A percentile compares a stretch with the other conserved stretches of the same genome.
These are phyloP conservation scores for Rhodocollybia butyracea DNA, from an alignment of 768 basidiomycete species.

Conservation along the genomic window DNA sequence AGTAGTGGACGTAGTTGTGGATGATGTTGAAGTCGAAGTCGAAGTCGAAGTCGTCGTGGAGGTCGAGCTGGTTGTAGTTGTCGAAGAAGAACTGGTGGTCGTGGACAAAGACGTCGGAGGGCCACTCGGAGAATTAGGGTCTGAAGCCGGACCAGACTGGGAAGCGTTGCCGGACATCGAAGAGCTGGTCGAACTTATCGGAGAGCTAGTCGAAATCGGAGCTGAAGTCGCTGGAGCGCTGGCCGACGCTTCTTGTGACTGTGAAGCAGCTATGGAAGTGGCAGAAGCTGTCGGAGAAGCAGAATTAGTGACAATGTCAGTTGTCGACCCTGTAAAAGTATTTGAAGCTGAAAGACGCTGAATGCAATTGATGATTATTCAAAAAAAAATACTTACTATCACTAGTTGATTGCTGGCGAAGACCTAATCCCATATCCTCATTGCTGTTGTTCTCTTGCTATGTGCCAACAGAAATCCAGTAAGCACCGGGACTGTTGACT, in stretches of 20 bases:
- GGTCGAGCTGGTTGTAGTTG: slow-evolving; percentile 17
- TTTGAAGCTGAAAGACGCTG: not conserved
- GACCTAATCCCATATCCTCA: slow-evolving; percentile 8
- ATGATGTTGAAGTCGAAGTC: slow-evolving; percentile 13
- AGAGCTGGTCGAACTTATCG: slow-evolving; percentile 13
- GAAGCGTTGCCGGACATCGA: slow-evolving; percentile 3
- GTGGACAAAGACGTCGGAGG: slow-evolving; percentile 8
- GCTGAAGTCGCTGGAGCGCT: slow-evolving; percentile 9
- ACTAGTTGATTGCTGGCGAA: slow-evolving; percentile 1
- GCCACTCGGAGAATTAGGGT: slow-evolving; percentile 18
- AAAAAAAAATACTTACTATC: not conserved
- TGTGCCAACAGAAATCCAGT: no score
- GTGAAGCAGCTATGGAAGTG: slow-evolving; percentile 13
- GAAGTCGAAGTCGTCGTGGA: slow-evolving; percentile 16
- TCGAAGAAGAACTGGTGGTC: not conserved
- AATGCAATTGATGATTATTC: not conserved
- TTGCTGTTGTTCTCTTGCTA: no score
- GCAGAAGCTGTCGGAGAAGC: slow-evolving; percentile 12
- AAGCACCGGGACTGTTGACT: no score
- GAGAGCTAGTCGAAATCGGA: slow-evolving; percentile 12
- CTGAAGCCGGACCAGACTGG: slow-evolving; percentile 15
- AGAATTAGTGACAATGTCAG: slow-evolving; percentile 13
- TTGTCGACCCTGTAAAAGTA: slow-evolving; percentile 1
- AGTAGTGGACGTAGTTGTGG: slow-evolving; percentile 14
- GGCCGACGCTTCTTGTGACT: not conserved